Evolutionary conservation across 2,329 filamentous ascomycete genomes (phyloP).

Genomic region (Ceratocystis ficicola): DNA sequence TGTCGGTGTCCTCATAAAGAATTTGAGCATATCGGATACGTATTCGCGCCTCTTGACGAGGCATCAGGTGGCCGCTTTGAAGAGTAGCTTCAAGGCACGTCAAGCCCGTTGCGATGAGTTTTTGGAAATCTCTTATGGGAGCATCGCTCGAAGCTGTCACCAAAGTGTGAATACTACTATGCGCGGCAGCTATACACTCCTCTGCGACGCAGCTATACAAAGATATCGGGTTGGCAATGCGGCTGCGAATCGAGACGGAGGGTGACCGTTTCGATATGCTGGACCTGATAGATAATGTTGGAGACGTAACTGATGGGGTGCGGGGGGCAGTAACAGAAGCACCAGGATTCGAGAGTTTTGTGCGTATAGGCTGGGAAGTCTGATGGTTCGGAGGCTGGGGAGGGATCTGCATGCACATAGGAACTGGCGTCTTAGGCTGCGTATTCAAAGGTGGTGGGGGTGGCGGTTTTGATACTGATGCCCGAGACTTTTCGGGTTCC

Average conservation of each 20-base stretch:
- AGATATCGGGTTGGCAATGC: conserved; percentile 41
- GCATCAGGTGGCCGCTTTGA: conserved; percentile 46
- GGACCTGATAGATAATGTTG: conserved; percentile 32
- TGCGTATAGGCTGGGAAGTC: conserved; percentile 27
- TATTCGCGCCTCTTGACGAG: conserved; percentile 56
- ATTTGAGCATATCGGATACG: conserved; percentile 60
- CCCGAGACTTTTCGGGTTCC: conserved; percentile 32
- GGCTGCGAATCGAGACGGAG: conserved; percentile 32
- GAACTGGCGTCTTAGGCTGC: conserved; percentile 21
- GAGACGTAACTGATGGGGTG: conserved; percentile 34
- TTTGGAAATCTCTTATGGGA: conserved; percentile 48
- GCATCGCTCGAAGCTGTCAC: conserved; percentile 39
- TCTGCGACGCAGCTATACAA: conserved; percentile 61
- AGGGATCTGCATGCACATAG: conserved; percentile 16
- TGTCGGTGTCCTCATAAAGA: conserved; percentile 63
- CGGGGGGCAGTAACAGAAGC: conserved; percentile 6
- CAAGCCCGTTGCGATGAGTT: conserved; percentile 58
- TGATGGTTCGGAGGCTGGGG: conserved; percentile 25
- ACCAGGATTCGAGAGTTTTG: conserved; percentile 29
- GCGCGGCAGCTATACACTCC: conserved; percentile 59
- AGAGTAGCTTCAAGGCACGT: conserved; percentile 60
- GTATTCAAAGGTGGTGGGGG: conserved; percentile 25
- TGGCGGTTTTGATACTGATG: conserved; percentile 26
- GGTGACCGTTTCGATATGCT: conserved; percentile 35
- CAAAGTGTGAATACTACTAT: conserved; percentile 34